Conservation (phyloP, 164 flowering plant genomes). For the Akebia trifoliata region DNA sequence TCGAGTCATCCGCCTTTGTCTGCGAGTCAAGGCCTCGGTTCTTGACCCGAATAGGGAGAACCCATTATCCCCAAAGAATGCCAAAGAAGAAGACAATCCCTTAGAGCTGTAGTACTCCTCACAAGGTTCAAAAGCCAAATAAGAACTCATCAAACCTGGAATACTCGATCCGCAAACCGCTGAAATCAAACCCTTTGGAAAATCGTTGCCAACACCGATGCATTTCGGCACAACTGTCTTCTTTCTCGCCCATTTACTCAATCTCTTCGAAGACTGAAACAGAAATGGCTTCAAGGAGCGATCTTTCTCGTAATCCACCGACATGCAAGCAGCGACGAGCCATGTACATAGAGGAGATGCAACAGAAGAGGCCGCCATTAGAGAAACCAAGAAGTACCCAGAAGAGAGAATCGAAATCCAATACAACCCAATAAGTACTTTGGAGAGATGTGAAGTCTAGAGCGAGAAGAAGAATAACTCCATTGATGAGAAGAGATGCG, state of each 20-base stretch:
- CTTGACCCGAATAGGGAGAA: slow-evolving; percentile 37
- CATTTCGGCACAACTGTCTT: slow-evolving; percentile 6
- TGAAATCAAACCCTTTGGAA: slow-evolving; percentile 9
- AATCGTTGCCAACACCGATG: not conserved
- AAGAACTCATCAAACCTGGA: slow-evolving; percentile 45
- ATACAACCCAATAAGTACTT: not conserved
- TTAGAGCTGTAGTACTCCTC: slow-evolving; percentile 34
- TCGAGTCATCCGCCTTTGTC: slow-evolving; percentile 29
- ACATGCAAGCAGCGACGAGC: slow-evolving; percentile 90
- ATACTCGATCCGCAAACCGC: slow-evolving; percentile 27
- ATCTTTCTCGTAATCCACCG: slow-evolving; percentile 41
- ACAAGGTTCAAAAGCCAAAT: slow-evolving; percentile 53
- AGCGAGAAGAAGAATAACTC: slow-evolving; percentile 1
- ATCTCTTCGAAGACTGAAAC: slow-evolving; percentile 23
- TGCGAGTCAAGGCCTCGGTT: slow-evolving; percentile 18
- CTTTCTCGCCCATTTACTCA: slow-evolving; percentile 23
- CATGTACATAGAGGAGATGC: slow-evolving; percentile 76
- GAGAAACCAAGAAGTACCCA: not conserved
- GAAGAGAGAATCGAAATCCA: slow-evolving; percentile 6
- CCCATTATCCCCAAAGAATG: slow-evolving; percentile 29
- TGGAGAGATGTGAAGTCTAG: not conserved
- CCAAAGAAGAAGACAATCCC: slow-evolving; percentile 21
- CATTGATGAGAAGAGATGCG: slow-evolving; percentile 3
- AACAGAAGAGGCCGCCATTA: slow-evolving; percentile 16
- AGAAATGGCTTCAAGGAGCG: slow-evolving; percentile 15